These are phyloP conservation scores for Scenedesmus sp. DNA, from an alignment of 163 green algal genomes.

Conservation along the genomic window DNA sequence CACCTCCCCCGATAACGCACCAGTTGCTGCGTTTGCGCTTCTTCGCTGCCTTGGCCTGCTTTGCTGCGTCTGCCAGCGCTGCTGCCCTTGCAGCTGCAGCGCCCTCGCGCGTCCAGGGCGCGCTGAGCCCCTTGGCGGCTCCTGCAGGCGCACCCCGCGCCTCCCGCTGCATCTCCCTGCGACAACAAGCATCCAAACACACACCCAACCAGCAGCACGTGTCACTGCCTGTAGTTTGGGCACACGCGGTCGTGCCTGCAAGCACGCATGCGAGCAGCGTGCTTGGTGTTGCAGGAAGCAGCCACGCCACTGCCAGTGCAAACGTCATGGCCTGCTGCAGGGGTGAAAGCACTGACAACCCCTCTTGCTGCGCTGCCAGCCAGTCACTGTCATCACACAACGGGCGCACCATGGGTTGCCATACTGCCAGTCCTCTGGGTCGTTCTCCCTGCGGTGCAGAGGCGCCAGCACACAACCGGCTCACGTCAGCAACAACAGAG, in stretches of 20 bases:
- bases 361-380: not conserved
- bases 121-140: not conserved
- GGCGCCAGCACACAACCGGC: not conserved
- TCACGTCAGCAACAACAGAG: not conserved
- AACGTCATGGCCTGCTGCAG: not conserved
- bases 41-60: not conserved
- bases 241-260: not conserved
- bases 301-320: not conserved
- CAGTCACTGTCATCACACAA: not conserved
- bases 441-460: constrained; percentile 11
- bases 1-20: not conserved
- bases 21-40: not conserved
- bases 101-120: constrained; percentile 31
- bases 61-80: not conserved
- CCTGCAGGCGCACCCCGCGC: not conserved
- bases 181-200: too few relatives aligned
- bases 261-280: not conserved
- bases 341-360: not conserved
- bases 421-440: constrained; percentile 46
- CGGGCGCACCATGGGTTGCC: constrained; percentile 36
- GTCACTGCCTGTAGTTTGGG: too few relatives aligned
- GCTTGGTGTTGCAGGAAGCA: not conserved
- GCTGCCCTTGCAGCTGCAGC: not conserved
- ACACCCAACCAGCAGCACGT: not conserved
- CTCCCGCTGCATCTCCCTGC: constrained; percentile 40